phyloP scores from a whole-genome alignment of 2,329 filamentous ascomycete genomes.

The Cladosporium colombiae region DNA sequence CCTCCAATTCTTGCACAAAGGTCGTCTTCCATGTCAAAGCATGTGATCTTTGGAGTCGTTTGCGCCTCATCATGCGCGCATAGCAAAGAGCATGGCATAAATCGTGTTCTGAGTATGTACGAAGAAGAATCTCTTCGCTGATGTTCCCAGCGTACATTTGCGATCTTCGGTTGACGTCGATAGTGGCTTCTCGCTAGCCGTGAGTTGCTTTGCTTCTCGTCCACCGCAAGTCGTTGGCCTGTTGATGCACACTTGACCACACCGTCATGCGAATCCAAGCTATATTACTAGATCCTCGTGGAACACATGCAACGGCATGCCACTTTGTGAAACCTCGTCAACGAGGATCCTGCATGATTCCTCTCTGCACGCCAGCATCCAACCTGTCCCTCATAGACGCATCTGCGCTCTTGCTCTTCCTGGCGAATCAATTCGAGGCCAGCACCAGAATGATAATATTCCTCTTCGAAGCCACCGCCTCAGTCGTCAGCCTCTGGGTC shows the following conservation, averaged over 20 bases:
- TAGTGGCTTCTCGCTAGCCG: not conserved
- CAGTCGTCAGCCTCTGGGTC: constrained; percentile 58
- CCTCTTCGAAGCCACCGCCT: not conserved
- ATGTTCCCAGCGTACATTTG: not conserved
- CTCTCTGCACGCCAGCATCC: not conserved
- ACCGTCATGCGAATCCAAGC: not conserved
- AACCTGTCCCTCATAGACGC: not conserved
- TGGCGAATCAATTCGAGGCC: not conserved
- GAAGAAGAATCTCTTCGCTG: not conserved
- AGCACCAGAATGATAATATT: not conserved
- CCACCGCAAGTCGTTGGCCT: not conserved
- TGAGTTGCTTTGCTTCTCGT: not conserved
- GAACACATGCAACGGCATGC: not conserved
- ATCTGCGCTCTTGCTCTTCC: not conserved
- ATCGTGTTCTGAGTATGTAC: not conserved
- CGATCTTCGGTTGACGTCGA: not conserved
- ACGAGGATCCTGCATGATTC: not conserved
- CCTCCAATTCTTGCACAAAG: not conserved
- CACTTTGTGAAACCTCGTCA: not conserved
- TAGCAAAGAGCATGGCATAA: not conserved
- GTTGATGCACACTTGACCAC: not conserved
- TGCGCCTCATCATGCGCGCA: not conserved
- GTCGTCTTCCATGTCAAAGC: not conserved
- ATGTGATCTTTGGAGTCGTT: not conserved
- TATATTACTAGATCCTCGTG: not conserved